Evolutionary conservation across 2,329 filamentous ascomycete genomes (phyloP).

Genomic region (Talaromyces piceae): DNA sequence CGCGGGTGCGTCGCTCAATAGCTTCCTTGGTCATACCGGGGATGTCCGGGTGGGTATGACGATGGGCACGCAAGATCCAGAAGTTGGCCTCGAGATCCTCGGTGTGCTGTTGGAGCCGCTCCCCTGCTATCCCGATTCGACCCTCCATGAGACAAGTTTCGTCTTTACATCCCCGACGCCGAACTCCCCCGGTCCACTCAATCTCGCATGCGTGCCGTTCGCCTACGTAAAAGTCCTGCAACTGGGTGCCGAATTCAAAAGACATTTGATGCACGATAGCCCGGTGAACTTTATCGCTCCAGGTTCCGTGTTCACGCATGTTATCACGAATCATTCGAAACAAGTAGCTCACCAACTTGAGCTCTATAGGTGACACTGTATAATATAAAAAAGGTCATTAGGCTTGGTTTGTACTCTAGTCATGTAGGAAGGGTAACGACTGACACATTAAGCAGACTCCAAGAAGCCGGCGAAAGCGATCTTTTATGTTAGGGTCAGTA

Average conservation of each 20-base stretch:
- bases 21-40: constrained; percentile 11
- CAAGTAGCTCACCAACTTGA: constrained; percentile 17
- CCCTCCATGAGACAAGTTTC: constrained; percentile 19
- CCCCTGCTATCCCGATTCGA: constrained; percentile 12
- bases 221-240: constrained; percentile 14
- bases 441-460: constrained; percentile 26
- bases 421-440: background rate
- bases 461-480: constrained; percentile 28
- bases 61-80: constrained; percentile 25
- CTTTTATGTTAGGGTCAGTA: constrained; percentile 20
- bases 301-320: constrained; percentile 15
- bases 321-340: constrained; percentile 29
- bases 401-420: background rate
- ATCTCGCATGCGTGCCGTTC: constrained; percentile 24
- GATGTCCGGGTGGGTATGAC: constrained; percentile 25
- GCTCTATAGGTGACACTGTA: background rate
- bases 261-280: constrained; percentile 20
- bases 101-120: background rate
- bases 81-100: constrained; percentile 15
- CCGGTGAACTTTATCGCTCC: constrained; percentile 14
- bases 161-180: constrained; percentile 19
- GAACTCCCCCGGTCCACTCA: constrained; percentile 24
- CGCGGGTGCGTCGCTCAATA: constrained; percentile 16
- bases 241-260: constrained; percentile 16
- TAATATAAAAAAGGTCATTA: constrained; percentile 2